These are phyloP conservation scores for Auricularia heimuer DNA, from an alignment of 768 basidiomycete species.

Conservation along the genomic window DNA sequence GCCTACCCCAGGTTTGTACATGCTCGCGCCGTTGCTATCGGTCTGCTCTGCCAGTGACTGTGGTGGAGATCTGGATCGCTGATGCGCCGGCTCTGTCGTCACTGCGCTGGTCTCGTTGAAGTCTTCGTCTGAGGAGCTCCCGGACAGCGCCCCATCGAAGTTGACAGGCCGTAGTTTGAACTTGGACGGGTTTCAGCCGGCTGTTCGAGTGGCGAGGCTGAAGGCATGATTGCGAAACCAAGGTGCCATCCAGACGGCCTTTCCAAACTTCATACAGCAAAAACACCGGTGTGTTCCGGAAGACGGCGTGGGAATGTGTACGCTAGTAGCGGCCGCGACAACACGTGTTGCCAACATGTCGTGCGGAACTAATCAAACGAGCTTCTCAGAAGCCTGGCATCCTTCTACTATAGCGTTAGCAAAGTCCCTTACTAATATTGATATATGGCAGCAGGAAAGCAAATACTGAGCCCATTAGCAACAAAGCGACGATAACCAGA, in stretches of 20 bases:
- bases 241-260: neutral
- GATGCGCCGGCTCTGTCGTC: neutral
- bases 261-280: neutral
- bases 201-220: neutral
- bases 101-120: neutral
- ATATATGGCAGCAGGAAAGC: no score
- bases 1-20: no score
- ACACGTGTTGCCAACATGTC: neutral
- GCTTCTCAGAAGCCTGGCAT: no score
- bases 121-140: neutral
- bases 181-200: neutral
- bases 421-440: no score
- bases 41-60: neutral
- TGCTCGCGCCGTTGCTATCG: neutral
- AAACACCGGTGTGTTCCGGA: neutral
- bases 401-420: no score
- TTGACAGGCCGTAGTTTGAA: neutral
- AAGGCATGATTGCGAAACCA: neutral
- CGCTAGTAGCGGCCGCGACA: neutral
- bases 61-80: neutral
- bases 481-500: no score
- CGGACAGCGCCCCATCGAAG: neutral
- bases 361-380: no score
- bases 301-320: neutral
- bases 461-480: no score